Evolutionary conservation across 2,329 filamentous ascomycete species (phyloP).

Genomic region (Beauveria pseudobassiana): DNA sequence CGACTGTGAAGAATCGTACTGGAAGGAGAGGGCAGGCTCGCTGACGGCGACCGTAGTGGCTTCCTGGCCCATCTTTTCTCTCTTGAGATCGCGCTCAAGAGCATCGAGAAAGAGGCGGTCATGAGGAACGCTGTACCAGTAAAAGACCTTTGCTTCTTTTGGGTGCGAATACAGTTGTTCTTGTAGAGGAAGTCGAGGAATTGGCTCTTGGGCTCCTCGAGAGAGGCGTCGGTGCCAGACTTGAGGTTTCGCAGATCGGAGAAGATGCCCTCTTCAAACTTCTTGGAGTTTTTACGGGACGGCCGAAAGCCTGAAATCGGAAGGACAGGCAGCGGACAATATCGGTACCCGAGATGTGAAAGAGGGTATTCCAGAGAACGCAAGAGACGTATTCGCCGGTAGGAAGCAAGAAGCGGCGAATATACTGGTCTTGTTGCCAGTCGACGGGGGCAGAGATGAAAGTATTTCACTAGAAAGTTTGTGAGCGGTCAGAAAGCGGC

Average conservation of each 20-base stretch:
- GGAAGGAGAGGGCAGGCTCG: slow-evolving; percentile 95
- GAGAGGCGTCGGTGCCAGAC: slow-evolving; percentile 92
- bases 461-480: slow-evolving; percentile 77
- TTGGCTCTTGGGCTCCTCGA: slow-evolving; percentile 96
- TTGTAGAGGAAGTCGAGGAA: slow-evolving; percentile 99
- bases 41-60: slow-evolving; percentile 93
- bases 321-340: slow-evolving; percentile 98
- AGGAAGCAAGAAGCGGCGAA: slow-evolving; percentile 87
- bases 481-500: not conserved
- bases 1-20: slow-evolving; percentile 98
- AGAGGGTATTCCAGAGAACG: slow-evolving; percentile 96
- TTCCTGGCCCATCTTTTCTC: slow-evolving; percentile 99
- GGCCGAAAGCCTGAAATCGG: slow-evolving; percentile 95
- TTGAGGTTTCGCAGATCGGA: slow-evolving; percentile 97
- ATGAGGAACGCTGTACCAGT: slow-evolving; percentile 99
- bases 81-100: slow-evolving; percentile 92
- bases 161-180: slow-evolving; percentile 99
- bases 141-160: slow-evolving; percentile 99
- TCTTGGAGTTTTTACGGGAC: slow-evolving; percentile 99
- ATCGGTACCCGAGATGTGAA: slow-evolving; percentile 97
- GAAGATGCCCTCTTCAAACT: slow-evolving; percentile 99
- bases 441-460: slow-evolving; percentile 96
- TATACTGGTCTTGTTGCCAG: slow-evolving; percentile 95
- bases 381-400: slow-evolving; percentile 99
- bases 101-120: slow-evolving; percentile 96